These are phyloP conservation scores for Panicum virgatum DNA, from an alignment of 202 grass and related monocot genomes.

Conservation along the genomic window DNA sequence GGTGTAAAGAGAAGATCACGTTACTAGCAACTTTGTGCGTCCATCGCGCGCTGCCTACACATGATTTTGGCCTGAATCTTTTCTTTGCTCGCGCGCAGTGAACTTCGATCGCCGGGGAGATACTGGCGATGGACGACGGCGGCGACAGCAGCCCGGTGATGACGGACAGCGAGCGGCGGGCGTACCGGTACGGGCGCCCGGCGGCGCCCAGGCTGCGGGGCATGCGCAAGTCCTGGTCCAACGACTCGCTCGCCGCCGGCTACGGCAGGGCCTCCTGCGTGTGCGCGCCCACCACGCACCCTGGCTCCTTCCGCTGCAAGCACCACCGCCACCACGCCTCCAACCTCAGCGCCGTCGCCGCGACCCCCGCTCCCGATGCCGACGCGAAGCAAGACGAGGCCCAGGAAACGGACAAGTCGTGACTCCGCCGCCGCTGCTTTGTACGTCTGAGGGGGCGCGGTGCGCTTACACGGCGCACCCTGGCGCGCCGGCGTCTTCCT, in stretches of 20 bases:
- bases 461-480: background rate
- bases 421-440: background rate
- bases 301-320: conserved; percentile 85
- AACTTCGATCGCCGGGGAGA: background rate
- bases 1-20: too few relatives aligned
- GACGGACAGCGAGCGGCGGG: conserved; percentile 58
- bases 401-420: conserved; percentile 7
- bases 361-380: background rate
- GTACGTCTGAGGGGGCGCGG: too few relatives aligned
- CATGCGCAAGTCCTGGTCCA: conserved; percentile 82
- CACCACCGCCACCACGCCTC: conserved; percentile 62
- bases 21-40: too few relatives aligned
- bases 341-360: conserved; percentile 9
- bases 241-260: conserved; percentile 70
- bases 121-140: conserved; percentile 52
- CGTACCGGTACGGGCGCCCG: conserved; percentile 54
- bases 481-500: background rate
- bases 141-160: conserved; percentile 54
- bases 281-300: conserved; percentile 87
- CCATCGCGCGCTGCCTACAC: too few relatives aligned
- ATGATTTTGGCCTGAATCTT: too few relatives aligned
- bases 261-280: conserved; percentile 47
- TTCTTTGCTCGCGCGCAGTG: background rate
- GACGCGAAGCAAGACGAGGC: conserved; percentile 15
- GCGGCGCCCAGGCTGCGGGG: conserved; percentile 32